Base-by-base conservation (phyloP, 768 basidiomycete species). In the Fomitopsis serialis region DNA sequence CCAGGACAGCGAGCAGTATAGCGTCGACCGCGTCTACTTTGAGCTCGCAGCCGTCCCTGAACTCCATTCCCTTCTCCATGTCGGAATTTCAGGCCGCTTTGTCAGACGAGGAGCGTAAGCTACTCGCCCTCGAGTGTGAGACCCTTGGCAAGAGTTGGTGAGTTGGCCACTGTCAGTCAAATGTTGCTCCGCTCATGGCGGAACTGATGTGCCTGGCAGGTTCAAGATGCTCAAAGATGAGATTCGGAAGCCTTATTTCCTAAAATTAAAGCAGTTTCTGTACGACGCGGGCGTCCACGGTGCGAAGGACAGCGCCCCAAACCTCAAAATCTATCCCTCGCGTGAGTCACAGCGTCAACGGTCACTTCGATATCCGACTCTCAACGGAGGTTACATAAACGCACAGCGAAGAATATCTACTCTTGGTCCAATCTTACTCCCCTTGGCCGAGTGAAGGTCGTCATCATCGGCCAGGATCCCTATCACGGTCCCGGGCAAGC, bases 381-480 rank as follows among this genome's bases (percentile, higher is more conserved):
- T 19, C 12, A 42, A 2, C 15, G 45, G 24, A 22, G 13, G 1
- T 40, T 40, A 40, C 37, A 40, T 40, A 40, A 40, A 40, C 8
- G 52, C 36, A 48, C 49, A 86, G 94, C 92, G 13, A 74, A 77
- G 58, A 82, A 96, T 63, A 89, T 97, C 52, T 97, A 97, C 66
- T 78, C 91, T 12, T 98, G 94, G 94, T 90, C 91, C 2, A 79
- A 86, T 68, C 61, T 66, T 52, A 94, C 92, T 25, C 91, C 92
- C 2, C 72, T 97, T 15, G 86, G 89, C 12, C 82, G 84, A 57
- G 82, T 98, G 57, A 85, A 83, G 65, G 88, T 93, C 24, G 92
- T 97, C 46, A 92, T 97, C 54, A 78, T 98, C 50, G 88, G 89
- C 8, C 92, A 93, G 70, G 92, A 94, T 73, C 92, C 92, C 24